Evolutionary conservation across 2,329 filamentous ascomycete species (phyloP).

Genomic region (Didymella lethalis): DNA sequence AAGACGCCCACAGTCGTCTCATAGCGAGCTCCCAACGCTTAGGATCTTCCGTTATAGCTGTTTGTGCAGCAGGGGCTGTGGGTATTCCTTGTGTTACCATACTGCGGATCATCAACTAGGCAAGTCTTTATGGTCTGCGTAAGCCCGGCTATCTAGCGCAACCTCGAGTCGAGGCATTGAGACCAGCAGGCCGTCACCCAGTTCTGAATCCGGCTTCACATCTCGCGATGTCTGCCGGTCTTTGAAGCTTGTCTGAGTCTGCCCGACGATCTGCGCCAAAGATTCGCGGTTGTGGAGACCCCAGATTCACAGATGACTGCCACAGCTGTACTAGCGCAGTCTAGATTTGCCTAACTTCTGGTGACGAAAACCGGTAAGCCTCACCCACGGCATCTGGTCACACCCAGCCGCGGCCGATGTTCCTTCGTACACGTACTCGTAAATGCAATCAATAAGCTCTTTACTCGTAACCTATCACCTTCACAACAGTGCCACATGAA

Average conservation of each 20-base stretch:
- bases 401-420: conserved; percentile 1
- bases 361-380: conserved; percentile 6
- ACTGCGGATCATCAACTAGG: neutral
- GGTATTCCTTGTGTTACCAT: neutral
- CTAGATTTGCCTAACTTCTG: conserved; percentile 4
- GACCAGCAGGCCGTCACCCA: conserved; percentile 2
- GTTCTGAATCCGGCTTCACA: neutral
- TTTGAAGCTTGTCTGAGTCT: conserved; percentile 5
- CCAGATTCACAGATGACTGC: conserved; percentile 20
- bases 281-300: conserved; percentile 14
- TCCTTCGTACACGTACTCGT: neutral
- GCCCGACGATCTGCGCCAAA: conserved; percentile 7
- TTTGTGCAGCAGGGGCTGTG: neutral
- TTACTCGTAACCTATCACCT: neutral
- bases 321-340: conserved; percentile 17
- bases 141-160: neutral
- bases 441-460: neutral
- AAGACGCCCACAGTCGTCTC: conserved; percentile 1
- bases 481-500: conserved; percentile 3
- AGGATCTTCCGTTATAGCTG: neutral
- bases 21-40: conserved; percentile 5
- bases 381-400: conserved; percentile 6
- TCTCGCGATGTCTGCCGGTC: neutral
- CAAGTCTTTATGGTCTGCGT: neutral
- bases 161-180: neutral